These are phyloP conservation scores for Diplodia mutila DNA, from an alignment of 2,329 filamentous ascomycete species.

Conservation along the genomic window DNA sequence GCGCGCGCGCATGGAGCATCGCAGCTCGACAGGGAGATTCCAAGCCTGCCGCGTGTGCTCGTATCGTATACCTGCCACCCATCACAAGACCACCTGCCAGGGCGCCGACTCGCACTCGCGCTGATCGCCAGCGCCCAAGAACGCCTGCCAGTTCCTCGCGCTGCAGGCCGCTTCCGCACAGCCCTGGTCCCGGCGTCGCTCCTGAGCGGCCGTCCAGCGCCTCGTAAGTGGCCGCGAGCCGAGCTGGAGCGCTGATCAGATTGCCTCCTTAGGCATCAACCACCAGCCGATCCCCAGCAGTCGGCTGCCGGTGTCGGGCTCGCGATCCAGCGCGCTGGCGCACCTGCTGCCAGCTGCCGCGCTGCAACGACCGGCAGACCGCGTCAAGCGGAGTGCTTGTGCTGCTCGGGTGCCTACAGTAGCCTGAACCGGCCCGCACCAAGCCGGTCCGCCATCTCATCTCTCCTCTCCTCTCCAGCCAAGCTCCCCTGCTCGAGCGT, in stretches of 20 bases:
- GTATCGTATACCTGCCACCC: background rate
- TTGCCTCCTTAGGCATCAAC: conserved; percentile 25
- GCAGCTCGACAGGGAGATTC: background rate
- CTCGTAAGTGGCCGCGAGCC: conserved; percentile 9
- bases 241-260: conserved; percentile 21
- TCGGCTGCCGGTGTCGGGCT: background rate
- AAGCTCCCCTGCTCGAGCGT: conserved; percentile 1
- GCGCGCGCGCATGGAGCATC: background rate
- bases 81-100: conserved; percentile 4
- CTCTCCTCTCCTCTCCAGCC: conserved; percentile 3
- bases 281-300: conserved; percentile 14
- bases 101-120: background rate
- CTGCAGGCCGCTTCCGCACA: conserved; percentile 14
- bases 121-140: background rate
- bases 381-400: background rate
- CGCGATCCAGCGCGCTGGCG: background rate
- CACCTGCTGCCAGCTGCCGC: conserved; percentile 7
- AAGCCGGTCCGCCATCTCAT: background rate
- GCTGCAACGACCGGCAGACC: background rate
- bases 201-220: conserved; percentile 9
- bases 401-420: conserved; percentile 16
- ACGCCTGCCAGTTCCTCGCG: background rate
- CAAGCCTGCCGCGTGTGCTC: conserved; percentile 9
- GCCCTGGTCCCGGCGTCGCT: conserved; percentile 19
- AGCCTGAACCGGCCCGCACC: conserved; percentile 1